Conservation (phyloP, 192 early-diverging fungal species). For the Podochytrium sp. region DNA sequence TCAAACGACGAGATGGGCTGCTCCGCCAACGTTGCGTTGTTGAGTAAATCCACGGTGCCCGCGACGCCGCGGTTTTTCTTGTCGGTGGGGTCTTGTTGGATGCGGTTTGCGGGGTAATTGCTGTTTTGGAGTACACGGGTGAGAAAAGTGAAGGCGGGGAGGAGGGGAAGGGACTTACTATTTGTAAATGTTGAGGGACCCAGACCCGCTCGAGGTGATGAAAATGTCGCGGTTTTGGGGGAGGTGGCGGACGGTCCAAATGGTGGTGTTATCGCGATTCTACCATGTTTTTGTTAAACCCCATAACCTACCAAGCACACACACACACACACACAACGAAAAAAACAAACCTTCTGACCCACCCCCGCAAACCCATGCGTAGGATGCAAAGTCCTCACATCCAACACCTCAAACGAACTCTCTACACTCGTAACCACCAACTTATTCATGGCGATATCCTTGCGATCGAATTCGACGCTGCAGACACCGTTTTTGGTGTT, state of each 20-base stretch:
- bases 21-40: conserved; percentile 53
- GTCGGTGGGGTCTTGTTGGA: conserved; percentile 42
- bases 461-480: conserved; percentile 60
- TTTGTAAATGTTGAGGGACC: conserved; percentile 59
- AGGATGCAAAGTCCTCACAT: conserved; percentile 59
- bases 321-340: conserved; percentile 40
- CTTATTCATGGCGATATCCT: conserved; percentile 57
- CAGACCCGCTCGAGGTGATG: conserved; percentile 62
- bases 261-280: conserved; percentile 56
- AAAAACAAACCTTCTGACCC: conserved; percentile 42
- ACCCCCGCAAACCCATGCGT: conserved; percentile 50
- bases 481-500: conserved; percentile 75
- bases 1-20: conserved; percentile 72
- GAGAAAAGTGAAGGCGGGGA: neutral
- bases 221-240: conserved; percentile 73
- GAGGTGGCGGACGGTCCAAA: conserved; percentile 68
- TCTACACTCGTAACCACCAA: conserved; percentile 63
- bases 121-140: conserved; percentile 36
- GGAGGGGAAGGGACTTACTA: conserved; percentile 47
- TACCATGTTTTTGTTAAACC: neutral
- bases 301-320: conserved; percentile 44
- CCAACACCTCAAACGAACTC: conserved; percentile 53
- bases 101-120: conserved; percentile 53
- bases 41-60: conserved; percentile 52
- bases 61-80: conserved; percentile 42